Percentiles rank a stretch among this genome's conserved stretches.
Evolutionary conservation across 305 asterid species (phyloP).

Genomic region (Euphrasia arctica): DNA sequence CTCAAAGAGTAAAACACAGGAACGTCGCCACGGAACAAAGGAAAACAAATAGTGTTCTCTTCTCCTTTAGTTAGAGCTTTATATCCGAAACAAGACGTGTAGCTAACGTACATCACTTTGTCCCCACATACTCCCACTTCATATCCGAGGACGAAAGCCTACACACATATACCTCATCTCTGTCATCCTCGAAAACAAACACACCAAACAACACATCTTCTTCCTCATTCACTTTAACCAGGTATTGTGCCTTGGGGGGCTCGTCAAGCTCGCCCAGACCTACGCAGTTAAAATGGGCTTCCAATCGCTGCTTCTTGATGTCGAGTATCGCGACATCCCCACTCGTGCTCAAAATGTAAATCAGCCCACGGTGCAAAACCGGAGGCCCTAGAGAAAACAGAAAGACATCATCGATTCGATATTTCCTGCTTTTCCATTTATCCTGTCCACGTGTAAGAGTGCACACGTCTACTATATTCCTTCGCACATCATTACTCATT

Average conservation of each 20-base stretch:
- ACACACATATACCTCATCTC: neutral
- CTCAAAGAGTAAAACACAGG: neutral
- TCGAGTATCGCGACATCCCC: conserved; percentile 1
- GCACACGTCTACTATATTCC: neutral
- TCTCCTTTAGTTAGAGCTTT: neutral
- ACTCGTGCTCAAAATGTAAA: neutral
- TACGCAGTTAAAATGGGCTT: neutral
- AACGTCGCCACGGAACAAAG: neutral
- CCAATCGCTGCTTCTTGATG: neutral
- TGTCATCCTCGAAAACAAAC: neutral
- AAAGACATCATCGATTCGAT: neutral
- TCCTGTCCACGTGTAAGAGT: neutral
- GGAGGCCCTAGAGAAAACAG: neutral
- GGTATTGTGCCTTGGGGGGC: neutral
- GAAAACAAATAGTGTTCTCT: neutral
- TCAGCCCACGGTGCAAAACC: neutral
- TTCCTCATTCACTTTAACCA: neutral
- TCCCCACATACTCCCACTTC: neutral
- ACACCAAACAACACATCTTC: neutral
- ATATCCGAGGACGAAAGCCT: neutral
- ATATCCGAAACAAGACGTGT: too few relatives aligned
- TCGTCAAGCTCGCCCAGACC: too few relatives aligned
- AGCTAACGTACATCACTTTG: too few relatives aligned
- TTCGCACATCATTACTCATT: too few relatives aligned
- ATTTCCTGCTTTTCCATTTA: neutral